Conservation (phyloP, 345 rosid genomes). For the Gossypium thurberi region DNA sequence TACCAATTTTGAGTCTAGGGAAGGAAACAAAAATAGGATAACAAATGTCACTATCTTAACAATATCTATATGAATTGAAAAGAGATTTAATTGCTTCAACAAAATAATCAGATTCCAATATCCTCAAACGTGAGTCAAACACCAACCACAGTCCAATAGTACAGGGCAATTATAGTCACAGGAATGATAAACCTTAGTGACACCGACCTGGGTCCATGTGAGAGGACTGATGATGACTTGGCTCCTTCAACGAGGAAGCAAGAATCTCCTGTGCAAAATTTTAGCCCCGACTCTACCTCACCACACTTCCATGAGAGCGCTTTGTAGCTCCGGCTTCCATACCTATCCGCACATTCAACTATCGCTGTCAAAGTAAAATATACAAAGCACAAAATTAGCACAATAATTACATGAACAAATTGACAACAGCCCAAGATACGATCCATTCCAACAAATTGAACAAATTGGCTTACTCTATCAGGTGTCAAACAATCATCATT, state of each 20-base stretch:
- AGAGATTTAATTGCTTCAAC: neutral
- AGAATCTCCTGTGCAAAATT: neutral
- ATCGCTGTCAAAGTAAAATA: conserved; percentile 1
- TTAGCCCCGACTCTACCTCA: neutral
- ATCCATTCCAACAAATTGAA: neutral
- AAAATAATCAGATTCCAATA: neutral
- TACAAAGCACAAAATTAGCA: neutral
- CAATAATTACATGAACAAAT: neutral
- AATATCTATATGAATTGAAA: neutral
- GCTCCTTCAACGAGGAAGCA: neutral
- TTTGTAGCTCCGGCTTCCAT: neutral
- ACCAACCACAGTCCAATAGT: neutral
- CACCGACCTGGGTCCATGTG: neutral
- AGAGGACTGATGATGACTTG: neutral
- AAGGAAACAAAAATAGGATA: neutral
- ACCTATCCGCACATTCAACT: neutral
- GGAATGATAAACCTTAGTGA: neutral
- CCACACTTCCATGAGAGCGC: neutral
- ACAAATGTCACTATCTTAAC: neutral
- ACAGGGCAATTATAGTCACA: neutral
- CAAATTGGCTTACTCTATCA: neutral
- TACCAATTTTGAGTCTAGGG: neutral
- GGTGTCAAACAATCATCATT: neutral
- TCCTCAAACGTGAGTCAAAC: neutral
- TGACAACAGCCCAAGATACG: neutral